Base-by-base conservation (phyloP, 495 filamentous ascomycete species). In the Penicillium arizonense region DNA sequence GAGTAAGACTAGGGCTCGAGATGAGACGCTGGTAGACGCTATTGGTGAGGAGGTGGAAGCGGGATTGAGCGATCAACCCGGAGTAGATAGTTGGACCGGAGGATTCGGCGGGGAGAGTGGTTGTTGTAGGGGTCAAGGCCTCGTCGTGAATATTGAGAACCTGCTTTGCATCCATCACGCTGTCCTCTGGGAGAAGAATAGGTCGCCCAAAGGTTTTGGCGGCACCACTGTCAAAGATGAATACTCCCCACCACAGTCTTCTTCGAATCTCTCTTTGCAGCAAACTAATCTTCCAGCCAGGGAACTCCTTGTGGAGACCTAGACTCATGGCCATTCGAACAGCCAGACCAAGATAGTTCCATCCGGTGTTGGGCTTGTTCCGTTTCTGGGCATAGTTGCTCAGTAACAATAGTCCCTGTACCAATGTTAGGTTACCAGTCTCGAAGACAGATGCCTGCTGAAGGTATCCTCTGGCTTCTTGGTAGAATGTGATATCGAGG, bases 351-450 rank as follows among this genome's bases (percentile, higher is more conserved):
- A 77, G 60, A 52, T 77, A 82, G 38, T 81, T 83, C 66, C 77
- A 83, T 9, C 78, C 77, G 0, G 78, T 79, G 49, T 83, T 82
- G 11, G 77, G 80, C 50, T 81, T 78, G 55, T 81, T 75, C 24
- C 78, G 64, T 56, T 82, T 83, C 59, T 83, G 79, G 3, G 74
- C 70, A 59, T 79, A 79, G 48, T 82, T 78, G 43, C 78, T 78
- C 33, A 80, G 57, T 20, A 83, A 64, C 18, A 80, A 56, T 41
- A 83, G 57, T 16, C 76, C 75, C 50, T 83, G 79, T 3, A 81
- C 73, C 34, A 77, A 60, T 13, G 78, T 77, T 14, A 82, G 50
- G 28, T 80, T 79, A 32, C 77, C 79, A 26, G 73, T 74, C 47
- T 82, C 77, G 38, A 82, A 76, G 7, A 77, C 72, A 16, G 62